phyloP scores from a whole-genome alignment of 371 early-diverging fungal genomes.

The Synchytrium microbalum region DNA sequence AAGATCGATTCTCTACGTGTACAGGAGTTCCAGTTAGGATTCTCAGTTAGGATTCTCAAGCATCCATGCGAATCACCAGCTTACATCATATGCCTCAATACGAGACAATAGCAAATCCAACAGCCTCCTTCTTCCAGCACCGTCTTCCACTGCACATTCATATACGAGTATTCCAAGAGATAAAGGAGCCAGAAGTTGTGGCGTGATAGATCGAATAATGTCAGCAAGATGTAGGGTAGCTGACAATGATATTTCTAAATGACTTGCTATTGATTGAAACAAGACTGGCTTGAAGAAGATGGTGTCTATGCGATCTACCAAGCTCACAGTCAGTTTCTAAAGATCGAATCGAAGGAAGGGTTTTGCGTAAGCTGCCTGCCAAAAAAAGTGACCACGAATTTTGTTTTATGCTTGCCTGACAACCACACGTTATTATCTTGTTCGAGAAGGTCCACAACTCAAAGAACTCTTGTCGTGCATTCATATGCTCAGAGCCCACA shows the following conservation, averaged over 20 bases:
- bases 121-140: neutral
- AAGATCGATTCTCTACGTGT: neutral
- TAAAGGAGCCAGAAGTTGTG: neutral
- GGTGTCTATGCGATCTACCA: neutral
- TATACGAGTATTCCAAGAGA: neutral
- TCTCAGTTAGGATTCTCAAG: no score
- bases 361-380: no score
- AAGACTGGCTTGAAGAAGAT: neutral
- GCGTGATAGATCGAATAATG: neutral
- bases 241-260: neutral
- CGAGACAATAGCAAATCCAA: neutral
- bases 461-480: neutral
- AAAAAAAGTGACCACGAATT: neutral
- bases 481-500: no score
- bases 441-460: neutral
- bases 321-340: neutral
- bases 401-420: neutral
- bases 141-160: neutral
- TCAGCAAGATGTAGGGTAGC: neutral
- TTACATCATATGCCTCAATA: no score
- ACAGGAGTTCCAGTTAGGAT: no score
- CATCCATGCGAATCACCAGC: neutral
- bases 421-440: neutral
- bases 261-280: neutral
- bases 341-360: neutral